phyloP scores from a whole-genome alignment of 768 basidiomycete genomes.

The Clathrus columnatus region DNA sequence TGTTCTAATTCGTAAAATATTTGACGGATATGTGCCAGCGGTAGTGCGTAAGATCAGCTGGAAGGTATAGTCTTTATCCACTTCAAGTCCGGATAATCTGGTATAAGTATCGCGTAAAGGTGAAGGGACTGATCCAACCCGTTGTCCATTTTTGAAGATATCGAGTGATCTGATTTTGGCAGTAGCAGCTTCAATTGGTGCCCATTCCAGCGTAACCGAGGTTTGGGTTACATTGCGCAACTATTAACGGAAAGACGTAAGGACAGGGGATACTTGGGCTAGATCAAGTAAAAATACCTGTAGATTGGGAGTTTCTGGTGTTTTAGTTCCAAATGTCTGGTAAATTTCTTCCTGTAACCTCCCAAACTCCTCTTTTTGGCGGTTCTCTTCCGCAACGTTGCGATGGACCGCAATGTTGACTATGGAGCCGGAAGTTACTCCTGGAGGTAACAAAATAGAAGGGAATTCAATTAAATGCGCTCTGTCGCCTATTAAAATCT shows the following conservation, averaged over 20 bases:
- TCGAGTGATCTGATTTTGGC: slow-evolving; percentile 83
- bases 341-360: slow-evolving; percentile 74
- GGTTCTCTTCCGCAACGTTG: slow-evolving; percentile 75
- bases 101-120: slow-evolving; percentile 80
- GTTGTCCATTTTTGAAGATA: slow-evolving; percentile 86
- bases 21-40: slow-evolving; percentile 84
- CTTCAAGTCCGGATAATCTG: slow-evolving; percentile 73
- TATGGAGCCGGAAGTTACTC: slow-evolving; percentile 88
- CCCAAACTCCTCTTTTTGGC: slow-evolving; percentile 78
- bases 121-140: slow-evolving; percentile 79
- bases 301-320: slow-evolving; percentile 68
- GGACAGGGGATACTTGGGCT: neutral
- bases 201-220: slow-evolving; percentile 95
- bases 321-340: slow-evolving; percentile 54
- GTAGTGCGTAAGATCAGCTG: slow-evolving; percentile 90
- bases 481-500: slow-evolving; percentile 89
- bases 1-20: slow-evolving; percentile 72
- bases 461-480: slow-evolving; percentile 98
- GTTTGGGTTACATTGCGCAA: slow-evolving; percentile 95
- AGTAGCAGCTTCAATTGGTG: slow-evolving; percentile 71
- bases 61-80: slow-evolving; percentile 85
- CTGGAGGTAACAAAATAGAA: slow-evolving; percentile 87
- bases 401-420: slow-evolving; percentile 94
- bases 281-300: slow-evolving; percentile 37
- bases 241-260: slow-evolving; percentile 26